A percentile compares a stretch with the other conserved stretches of the same genome.
These are phyloP conservation scores for Rhynchospora pubera DNA, from an alignment of 176 grass and related monocot genomes.

Conservation along the genomic window DNA sequence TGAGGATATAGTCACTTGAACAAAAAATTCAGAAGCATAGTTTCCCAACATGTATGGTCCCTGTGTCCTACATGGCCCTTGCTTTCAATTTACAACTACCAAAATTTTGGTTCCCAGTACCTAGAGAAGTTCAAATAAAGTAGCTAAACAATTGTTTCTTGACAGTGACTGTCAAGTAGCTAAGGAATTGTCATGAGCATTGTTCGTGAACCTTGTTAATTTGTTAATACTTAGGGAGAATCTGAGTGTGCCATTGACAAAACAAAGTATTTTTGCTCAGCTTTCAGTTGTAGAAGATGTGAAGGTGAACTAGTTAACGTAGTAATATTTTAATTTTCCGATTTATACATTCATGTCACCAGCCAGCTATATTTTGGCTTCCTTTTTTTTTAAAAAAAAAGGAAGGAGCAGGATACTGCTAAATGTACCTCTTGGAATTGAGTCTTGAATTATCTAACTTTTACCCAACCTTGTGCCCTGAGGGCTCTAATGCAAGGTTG, in stretches of 20 bases:
- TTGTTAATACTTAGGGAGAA: too few species aligned
- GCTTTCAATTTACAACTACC: not conserved
- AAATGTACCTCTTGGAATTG: not conserved
- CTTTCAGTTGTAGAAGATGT: not conserved
- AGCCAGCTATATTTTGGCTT: not conserved
- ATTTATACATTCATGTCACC: not conserved
- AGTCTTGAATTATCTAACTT: not conserved
- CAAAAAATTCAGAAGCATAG: not conserved
- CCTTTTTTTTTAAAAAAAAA: not conserved
- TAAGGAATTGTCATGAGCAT: not conserved
- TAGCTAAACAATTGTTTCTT: not conserved
- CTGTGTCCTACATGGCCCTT: not conserved
- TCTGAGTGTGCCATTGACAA: not conserved
- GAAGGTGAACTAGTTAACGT: not conserved
- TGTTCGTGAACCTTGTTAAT: too few species aligned
- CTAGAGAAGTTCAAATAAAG: not conserved
- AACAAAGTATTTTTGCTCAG: not conserved
- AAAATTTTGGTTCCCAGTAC: not conserved
- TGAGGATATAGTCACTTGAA: not conserved
- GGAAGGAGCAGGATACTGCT: not conserved
- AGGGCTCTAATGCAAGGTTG: not conserved
- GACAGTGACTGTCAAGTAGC: not conserved
- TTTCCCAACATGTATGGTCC: not conserved
- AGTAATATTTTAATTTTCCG: not conserved
- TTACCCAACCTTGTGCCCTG: not conserved